phyloP scores from a whole-genome alignment of 129 eudicot genomes.

The Arctium minus region DNA sequence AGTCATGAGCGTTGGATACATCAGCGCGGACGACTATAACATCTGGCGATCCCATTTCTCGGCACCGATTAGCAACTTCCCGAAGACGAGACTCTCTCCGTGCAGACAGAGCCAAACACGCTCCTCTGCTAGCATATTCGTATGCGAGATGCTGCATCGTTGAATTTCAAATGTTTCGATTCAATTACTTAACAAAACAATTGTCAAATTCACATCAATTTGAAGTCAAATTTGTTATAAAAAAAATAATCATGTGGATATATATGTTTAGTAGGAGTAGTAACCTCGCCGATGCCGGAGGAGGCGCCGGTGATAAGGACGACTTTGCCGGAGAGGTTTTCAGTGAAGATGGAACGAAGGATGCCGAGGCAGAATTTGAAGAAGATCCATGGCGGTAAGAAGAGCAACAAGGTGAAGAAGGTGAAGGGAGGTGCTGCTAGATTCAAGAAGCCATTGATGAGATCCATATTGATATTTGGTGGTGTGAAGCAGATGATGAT shows the following conservation, averaged over 20 bases:
- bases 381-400: slow-evolving; percentile 51
- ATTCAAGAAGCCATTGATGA: slow-evolving; percentile 47
- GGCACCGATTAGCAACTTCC: slow-evolving; percentile 53
- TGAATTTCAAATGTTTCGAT: not conserved
- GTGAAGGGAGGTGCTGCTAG: slow-evolving; percentile 56
- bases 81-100: slow-evolving; percentile 44
- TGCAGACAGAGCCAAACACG: slow-evolving; percentile 55
- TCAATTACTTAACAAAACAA: not conserved
- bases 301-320: slow-evolving; percentile 80
- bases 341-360: slow-evolving; percentile 38
- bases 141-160: slow-evolving; percentile 34
- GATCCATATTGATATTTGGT: slow-evolving; percentile 26
- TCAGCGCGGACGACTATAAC: slow-evolving; percentile 47
- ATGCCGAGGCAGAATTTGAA: slow-evolving; percentile 40
- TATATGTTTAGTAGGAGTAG: slow-evolving; percentile 5
- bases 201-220: not conserved
- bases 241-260: not conserved
- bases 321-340: slow-evolving; percentile 61
- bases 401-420: slow-evolving; percentile 41
- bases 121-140: slow-evolving; percentile 54
- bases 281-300: slow-evolving; percentile 80
- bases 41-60: slow-evolving; percentile 48
- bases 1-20: slow-evolving; percentile 48
- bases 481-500: not conserved
- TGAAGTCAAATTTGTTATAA: not conserved